Evolutionary conservation across 257 asterid genomes (phyloP), one percentile per base, ranked within the genome.

Genomic region (Solanum sitiens): DNA sequence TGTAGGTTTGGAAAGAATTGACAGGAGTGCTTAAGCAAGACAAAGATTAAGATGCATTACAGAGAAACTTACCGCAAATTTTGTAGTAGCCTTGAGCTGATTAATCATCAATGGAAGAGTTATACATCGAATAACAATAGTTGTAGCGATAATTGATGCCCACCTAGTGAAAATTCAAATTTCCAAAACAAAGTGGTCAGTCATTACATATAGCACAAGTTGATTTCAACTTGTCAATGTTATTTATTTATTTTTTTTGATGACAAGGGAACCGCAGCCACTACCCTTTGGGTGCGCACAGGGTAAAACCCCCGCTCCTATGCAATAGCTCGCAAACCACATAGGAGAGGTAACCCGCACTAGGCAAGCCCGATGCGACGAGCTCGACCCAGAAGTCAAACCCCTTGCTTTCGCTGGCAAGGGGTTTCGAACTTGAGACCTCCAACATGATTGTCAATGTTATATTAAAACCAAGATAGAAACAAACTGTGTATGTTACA

Each of bases 11-110:
- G 33, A 75, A 39, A 14, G 56, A 75, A 21, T 75, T 40, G 35
- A 39, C 82, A 35, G 82, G 50, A 73, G 59, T 40, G 83, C 83
- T 39, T 75, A 39, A 37, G 32, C 6, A 75, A 84, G 53, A 44
- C 63, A 27, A 56, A 86, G 18, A 44, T 74, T n/a, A 68, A 56
- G 71, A 45, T 25, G 53, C 82, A 86, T 5, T 18, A 25, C 2
- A 86, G 65, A 45, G 20, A 85, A 45, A 89, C 99, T 93, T 92
- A 95, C 99, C 12, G 96, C 87, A 20, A 95, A 92, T 90, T 92
- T 95, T 67, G 98, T 72, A 77, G 96, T 93, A 71, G 98, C 88
- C 93, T 95, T 97, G 89, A 97, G 89, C 90, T 94, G 97, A 93
- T 95, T 89, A 71, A 97, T 87, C 89, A 93, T 84, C 83, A 97